phyloP scores from a whole-genome alignment of 768 basidiomycete genomes.

The Mycena latifolia region DNA sequence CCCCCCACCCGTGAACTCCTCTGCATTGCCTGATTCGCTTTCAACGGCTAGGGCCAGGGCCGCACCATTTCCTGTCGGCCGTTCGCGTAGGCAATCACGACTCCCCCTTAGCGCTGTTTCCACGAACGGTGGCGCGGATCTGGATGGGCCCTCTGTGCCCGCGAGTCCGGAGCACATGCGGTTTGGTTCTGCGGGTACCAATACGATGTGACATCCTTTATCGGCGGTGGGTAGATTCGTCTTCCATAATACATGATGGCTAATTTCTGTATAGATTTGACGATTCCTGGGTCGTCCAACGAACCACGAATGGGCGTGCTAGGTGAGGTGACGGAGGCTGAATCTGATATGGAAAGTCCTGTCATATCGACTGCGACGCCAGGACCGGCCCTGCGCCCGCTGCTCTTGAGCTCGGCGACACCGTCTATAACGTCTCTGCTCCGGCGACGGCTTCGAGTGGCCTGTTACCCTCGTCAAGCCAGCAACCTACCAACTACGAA shows the following conservation, averaged over 20 bases:
- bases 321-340: constrained; percentile 35
- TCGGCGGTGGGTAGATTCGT: constrained; percentile 55
- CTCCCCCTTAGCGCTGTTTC: constrained; percentile 28
- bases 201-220: constrained; percentile 84
- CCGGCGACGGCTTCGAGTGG: constrained; percentile 23
- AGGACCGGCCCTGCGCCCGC: constrained; percentile 26
- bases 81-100: constrained; percentile 26
- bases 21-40: constrained; percentile 4
- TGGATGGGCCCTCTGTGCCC: constrained; percentile 20
- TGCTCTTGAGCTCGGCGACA: constrained; percentile 24
- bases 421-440: constrained; percentile 27
- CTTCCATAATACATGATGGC: neutral
- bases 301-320: constrained; percentile 15
- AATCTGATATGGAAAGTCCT: constrained; percentile 32
- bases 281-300: constrained; percentile 35
- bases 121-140: constrained; percentile 1
- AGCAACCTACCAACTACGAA: constrained; percentile 22
- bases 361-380: constrained; percentile 17
- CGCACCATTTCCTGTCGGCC: constrained; percentile 7
- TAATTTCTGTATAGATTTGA: constrained; percentile 37
- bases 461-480: constrained; percentile 18
- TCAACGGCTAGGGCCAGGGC: neutral
- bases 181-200: constrained; percentile 63
- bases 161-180: constrained; percentile 22
- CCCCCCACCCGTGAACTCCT: constrained; percentile 59